Percentiles rank a stretch among this genome's conserved stretches.
Evolutionary conservation across 2,329 filamentous ascomycete species (phyloP).

Genomic region (Fusarium nelsonii): DNA sequence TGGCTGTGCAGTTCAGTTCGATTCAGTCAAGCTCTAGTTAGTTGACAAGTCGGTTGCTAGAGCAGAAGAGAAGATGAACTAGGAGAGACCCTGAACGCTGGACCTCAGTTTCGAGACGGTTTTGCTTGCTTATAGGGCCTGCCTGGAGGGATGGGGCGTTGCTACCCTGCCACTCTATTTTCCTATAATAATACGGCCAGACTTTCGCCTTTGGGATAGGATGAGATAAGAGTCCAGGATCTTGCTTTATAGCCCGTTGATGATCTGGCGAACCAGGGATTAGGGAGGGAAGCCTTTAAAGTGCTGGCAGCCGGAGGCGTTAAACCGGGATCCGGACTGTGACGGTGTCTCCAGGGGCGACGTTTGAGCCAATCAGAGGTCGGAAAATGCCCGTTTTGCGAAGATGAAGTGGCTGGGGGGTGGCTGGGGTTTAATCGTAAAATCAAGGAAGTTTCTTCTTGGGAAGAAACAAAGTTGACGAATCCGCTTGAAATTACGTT

Average conservation of each 20-base stretch:
- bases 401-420: slow-evolving; percentile 25
- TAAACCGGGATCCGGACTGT: slow-evolving; percentile 18
- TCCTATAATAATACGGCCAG: slow-evolving; percentile 1
- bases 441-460: slow-evolving; percentile 8
- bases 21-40: slow-evolving; percentile 1
- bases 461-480: slow-evolving; percentile 9
- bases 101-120: slow-evolving; percentile 10
- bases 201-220: slow-evolving; percentile 7
- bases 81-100: slow-evolving; percentile 11
- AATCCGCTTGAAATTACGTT: not conserved
- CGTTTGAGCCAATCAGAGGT: slow-evolving; percentile 27
- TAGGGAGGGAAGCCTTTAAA: slow-evolving; percentile 28
- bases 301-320: slow-evolving; percentile 38
- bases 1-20: slow-evolving; percentile 19
- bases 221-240: slow-evolving; percentile 29
- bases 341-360: slow-evolving; percentile 36
- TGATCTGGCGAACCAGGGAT: slow-evolving; percentile 31
- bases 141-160: not conserved
- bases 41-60: slow-evolving; percentile 16
- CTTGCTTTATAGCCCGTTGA: slow-evolving; percentile 13
- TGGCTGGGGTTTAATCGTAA: slow-evolving; percentile 12
- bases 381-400: slow-evolving; percentile 10
- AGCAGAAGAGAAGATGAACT: slow-evolving; percentile 9
- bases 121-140: slow-evolving; percentile 28
- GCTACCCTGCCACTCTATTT: slow-evolving; percentile 38